A percentile compares a stretch with the other conserved stretches of the same genome.
phyloP scores from a whole-genome alignment of 306 rosid species.

The Potentilla sterilis region DNA sequence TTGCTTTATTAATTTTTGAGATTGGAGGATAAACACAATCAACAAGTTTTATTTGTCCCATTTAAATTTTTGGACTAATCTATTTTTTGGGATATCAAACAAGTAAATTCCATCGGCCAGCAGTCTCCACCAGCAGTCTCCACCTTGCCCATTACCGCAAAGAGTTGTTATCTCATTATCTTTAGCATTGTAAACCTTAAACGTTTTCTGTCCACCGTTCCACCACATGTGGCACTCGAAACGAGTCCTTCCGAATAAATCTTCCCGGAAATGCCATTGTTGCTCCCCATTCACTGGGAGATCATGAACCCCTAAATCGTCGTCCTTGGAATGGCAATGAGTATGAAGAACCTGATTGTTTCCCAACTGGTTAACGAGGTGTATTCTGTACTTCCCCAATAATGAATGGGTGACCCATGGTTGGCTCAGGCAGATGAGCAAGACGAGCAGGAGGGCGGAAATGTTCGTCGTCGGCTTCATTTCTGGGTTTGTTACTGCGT shows the following conservation, averaged over 20 bases:
- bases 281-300: neutral
- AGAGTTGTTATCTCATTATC: neutral
- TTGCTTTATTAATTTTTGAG: no score
- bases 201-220: neutral
- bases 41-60: neutral
- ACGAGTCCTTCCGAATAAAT: neutral
- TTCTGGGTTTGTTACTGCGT: neutral
- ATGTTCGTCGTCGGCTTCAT: neutral
- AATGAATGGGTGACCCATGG: neutral
- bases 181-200: neutral
- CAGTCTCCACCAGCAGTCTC: neutral
- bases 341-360: neutral
- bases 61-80: neutral
- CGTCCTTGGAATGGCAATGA: slow-evolving; percentile 12
- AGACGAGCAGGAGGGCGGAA: neutral
- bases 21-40: neutral
- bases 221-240: neutral
- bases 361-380: neutral
- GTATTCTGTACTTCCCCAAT: neutral
- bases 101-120: neutral
- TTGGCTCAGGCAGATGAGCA: neutral
- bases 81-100: neutral
- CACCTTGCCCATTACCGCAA: neutral
- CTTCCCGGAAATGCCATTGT: neutral
- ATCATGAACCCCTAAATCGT: slow-evolving; percentile 1